Conservation (phyloP, 2,329 filamentous ascomycete genomes). For the Aspergillus melleus region DNA sequence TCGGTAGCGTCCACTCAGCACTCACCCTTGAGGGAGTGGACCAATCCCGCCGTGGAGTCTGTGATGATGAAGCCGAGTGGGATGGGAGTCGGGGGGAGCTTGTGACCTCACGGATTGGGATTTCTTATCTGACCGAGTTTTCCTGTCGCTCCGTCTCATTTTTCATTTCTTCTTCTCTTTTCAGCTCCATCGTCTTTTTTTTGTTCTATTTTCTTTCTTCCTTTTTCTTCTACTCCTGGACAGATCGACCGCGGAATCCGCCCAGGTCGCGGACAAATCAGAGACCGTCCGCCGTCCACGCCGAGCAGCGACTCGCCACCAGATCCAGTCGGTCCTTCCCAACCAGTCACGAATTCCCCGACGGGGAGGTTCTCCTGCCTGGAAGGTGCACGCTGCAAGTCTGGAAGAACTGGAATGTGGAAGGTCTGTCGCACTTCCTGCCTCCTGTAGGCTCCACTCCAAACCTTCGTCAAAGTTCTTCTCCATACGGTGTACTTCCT, state of each 20-base stretch:
- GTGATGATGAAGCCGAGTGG: neutral
- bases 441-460: neutral
- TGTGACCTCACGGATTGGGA: neutral
- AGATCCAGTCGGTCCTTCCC: too few species aligned
- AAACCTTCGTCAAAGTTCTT: too few species aligned
- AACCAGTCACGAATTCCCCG: too few species aligned
- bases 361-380: too few species aligned
- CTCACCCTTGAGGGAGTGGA: neutral
- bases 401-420: neutral
- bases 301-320: slow-evolving; percentile 4
- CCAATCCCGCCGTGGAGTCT: neutral
- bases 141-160: neutral
- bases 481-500: too few species aligned
- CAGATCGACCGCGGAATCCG: slow-evolving; percentile 1
- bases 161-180: neutral
- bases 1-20: neutral
- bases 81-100: neutral
- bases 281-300: slow-evolving; percentile 18
- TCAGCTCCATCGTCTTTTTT: neutral
- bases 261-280: slow-evolving; percentile 21
- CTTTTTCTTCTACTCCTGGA: neutral
- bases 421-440: neutral
- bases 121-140: neutral
- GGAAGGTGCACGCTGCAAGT: too few species aligned
- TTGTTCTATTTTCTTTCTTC: neutral